Percentiles rank a stretch among this genome's conserved stretches.
These are phyloP conservation scores for Rhodotorula sp. DNA, from an alignment of 1,284 basidiomycete species.

Conservation along the genomic window DNA sequence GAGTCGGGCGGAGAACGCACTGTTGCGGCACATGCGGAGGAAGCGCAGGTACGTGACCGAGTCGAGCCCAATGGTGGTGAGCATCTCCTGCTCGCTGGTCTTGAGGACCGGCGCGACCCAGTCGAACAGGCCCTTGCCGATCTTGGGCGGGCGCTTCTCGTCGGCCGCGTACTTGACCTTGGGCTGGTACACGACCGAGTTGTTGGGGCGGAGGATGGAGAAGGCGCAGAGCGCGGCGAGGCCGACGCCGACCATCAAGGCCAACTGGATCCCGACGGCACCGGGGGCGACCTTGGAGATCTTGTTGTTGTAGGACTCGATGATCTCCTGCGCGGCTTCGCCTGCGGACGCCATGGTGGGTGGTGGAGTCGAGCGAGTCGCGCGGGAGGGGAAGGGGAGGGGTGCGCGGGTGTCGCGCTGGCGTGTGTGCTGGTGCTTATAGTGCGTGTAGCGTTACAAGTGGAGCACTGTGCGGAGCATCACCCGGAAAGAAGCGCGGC, in stretches of 20 bases:
- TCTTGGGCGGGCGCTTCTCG: slow-evolving; percentile 72
- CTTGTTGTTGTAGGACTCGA: slow-evolving; percentile 24
- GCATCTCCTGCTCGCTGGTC: slow-evolving; percentile 80
- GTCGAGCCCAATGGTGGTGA: slow-evolving; percentile 88
- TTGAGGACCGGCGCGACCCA: slow-evolving; percentile 69
- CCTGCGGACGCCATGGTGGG: slow-evolving; percentile 16
- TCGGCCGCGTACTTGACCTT: slow-evolving; percentile 83
- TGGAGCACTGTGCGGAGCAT: not conserved
- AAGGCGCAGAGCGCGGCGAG: slow-evolving; percentile 68
- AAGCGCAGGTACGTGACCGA: slow-evolving; percentile 92
- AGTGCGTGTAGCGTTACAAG: not conserved
- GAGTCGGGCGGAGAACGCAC: slow-evolving; percentile 18
- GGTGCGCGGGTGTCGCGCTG: not conserved
- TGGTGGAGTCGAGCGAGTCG: not conserved
- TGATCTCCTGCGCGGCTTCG: slow-evolving; percentile 15
- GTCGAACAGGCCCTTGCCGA: slow-evolving; percentile 77
- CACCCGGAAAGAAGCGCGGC: not conserved
- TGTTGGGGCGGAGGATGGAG: slow-evolving; percentile 73
- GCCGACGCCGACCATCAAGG: slow-evolving; percentile 55
- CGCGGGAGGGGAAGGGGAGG: not conserved
- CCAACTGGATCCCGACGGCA: slow-evolving; percentile 61
- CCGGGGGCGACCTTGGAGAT: slow-evolving; percentile 19
- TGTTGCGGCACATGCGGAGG: slow-evolving; percentile 77
- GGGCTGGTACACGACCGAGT: slow-evolving; percentile 81
- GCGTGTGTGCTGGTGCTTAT: not conserved